Evolutionary conservation across 1,284 basidiomycete species (phyloP), one percentile per base, ranked within the genome.

Genomic region (Rhodotorula sp.): DNA sequence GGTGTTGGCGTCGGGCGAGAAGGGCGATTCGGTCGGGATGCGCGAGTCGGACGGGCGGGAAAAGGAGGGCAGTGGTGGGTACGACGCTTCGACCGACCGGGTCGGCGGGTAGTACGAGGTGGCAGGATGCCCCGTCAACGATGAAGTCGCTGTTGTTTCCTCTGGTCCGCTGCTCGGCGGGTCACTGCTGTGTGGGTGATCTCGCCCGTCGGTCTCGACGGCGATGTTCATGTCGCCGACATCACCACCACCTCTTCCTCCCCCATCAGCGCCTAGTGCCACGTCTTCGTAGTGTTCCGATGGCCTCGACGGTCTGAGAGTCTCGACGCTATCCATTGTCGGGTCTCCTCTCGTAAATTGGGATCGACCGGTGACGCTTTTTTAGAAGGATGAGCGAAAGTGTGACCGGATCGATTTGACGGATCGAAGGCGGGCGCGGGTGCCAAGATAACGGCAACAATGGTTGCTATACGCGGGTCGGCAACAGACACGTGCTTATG

Each of bases 21-120:
- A 10, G 51, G 14, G 14, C 24, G 49, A 24, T 44, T 42, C 37
- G 37, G 37, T 42, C 37, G 37, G 12, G 37, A 42, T 42, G 29
- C 18, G 29, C 8, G 63, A 57, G 30, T 61, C 61, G 18, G 68
- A 70, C 2, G 71, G 68, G 44, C 68, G 71, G 12, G 71, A 70
- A 61, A 73, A 73, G 20, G 71, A 66, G 1, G 71, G 68, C n/a
- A 73, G 46, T 15, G 71, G 71, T 2, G 71, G 71, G 58, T 73
- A 73, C 22, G 71, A 66, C n/a, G 71, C 56, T 48, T 70, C 62
- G 44, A 60, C 66, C 3, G 63, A 57, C 53, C 68, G 49, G 57
- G 60, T 17, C 29, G 54, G 26, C 54, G 54, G 57, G 26, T 59
- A 59, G 57, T 42, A 8, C 37, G 66, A 66, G 26, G 53, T 26